Evolutionary conservation across 1,284 basidiomycete species (phyloP).

Genomic region (Boletus austroedulis): DNA sequence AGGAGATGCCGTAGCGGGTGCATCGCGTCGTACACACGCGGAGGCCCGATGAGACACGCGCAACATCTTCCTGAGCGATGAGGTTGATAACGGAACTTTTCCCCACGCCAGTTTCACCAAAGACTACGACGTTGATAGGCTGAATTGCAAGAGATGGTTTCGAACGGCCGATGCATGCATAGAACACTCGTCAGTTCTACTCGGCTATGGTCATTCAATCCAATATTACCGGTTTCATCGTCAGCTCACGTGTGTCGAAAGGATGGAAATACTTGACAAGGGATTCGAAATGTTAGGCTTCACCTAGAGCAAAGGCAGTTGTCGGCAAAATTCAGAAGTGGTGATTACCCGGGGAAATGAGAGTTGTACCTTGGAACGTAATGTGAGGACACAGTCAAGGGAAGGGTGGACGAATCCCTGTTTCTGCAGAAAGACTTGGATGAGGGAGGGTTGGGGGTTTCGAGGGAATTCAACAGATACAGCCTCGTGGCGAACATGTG

Average conservation of each 20-base stretch:
- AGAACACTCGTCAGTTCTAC: slow-evolving; percentile 11
- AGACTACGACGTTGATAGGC: slow-evolving; percentile 30
- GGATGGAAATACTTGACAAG: too few relatives aligned
- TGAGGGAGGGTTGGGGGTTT: slow-evolving; percentile 8
- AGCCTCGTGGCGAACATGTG: slow-evolving; percentile 29
- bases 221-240: slow-evolving; percentile 13
- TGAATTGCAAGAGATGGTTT: not conserved
- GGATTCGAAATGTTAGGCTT: slow-evolving; percentile 1
- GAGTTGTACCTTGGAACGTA: slow-evolving; percentile 12
- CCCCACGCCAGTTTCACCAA: slow-evolving; percentile 35
- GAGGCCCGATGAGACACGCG: slow-evolving; percentile 32
- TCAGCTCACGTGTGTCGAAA: too few relatives aligned
- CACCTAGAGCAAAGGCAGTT: slow-evolving; percentile 9
- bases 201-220: not conserved
- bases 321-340: slow-evolving; percentile 3
- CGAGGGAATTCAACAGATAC: slow-evolving; percentile 1
- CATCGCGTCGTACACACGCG: slow-evolving; percentile 33
- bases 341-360: not conserved
- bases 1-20: slow-evolving; percentile 22
- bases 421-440: slow-evolving; percentile 7
- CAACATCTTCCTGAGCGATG: slow-evolving; percentile 28
- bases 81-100: slow-evolving; percentile 38
- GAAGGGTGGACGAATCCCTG: not conserved
- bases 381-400: slow-evolving; percentile 11
- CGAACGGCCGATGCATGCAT: not conserved